Percentiles rank a stretch among this genome's conserved stretches.
Evolutionary conservation across 805 yeast species (phyloP).

Genomic region (Candida quercuum): DNA sequence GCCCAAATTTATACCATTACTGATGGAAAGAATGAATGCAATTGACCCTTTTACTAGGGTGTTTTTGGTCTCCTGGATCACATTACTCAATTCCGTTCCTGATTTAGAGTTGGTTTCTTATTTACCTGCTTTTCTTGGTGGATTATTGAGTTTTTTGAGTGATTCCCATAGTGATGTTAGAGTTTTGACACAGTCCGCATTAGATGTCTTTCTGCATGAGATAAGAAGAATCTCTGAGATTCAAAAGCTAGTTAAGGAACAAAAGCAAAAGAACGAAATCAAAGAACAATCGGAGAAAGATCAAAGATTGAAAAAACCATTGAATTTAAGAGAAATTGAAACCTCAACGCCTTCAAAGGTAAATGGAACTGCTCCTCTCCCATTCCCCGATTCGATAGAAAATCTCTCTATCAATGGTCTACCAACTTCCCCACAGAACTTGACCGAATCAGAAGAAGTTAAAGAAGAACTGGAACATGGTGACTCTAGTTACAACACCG

Average conservation of each 20-base stretch:
- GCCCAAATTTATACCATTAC: slow-evolving; percentile 83
- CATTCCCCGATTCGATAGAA: neutral
- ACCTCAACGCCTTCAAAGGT: slow-evolving; percentile 22
- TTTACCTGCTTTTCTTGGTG: slow-evolving; percentile 85
- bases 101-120: slow-evolving; percentile 83
- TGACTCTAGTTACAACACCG: too few relatives aligned
- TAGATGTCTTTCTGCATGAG: slow-evolving; percentile 74
- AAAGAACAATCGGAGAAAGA: slow-evolving; percentile 11
- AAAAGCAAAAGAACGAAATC: slow-evolving; percentile 11
- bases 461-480: too few relatives aligned
- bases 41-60: slow-evolving; percentile 90
- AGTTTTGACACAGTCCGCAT: slow-evolving; percentile 72
- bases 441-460: too few relatives aligned
- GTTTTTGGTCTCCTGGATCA: slow-evolving; percentile 90
- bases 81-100: slow-evolving; percentile 88
- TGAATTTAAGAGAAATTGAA: slow-evolving; percentile 16
- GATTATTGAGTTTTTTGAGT: slow-evolving; percentile 70
- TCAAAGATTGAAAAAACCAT: slow-evolving; percentile 11
- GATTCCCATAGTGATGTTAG: slow-evolving; percentile 85
- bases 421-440: too few relatives aligned
- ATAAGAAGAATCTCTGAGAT: slow-evolving; percentile 72
- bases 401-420: too few relatives aligned
- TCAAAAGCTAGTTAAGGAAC: slow-evolving; percentile 42
- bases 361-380: neutral
- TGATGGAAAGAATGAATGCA: slow-evolving; percentile 86